Evolutionary conservation across 371 early-diverging fungal species (phyloP), one percentile per base, ranked within the genome.

Genomic region (Rhizopus delemar): DNA sequence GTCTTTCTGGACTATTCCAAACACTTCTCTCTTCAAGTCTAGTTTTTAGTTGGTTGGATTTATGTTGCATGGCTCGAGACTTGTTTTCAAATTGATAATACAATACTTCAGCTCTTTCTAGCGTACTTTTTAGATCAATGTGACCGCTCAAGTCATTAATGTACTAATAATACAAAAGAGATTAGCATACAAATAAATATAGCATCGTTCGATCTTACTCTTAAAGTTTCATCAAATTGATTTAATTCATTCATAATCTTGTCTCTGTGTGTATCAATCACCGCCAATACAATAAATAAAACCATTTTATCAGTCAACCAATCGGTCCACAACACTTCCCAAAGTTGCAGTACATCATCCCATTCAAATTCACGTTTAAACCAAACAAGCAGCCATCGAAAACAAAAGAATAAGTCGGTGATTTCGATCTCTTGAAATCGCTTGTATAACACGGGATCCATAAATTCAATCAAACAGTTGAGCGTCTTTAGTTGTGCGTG

Each of bases 311-410:
- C 82, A 8, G 91, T 86, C 48, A 92, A 70, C 63, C 92, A 82
- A 59, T 94, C 89, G 2, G 93, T 86, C 93, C 96, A 97, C 13
- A 93, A 71, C 9, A 89, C 81, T 71, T 96, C 97, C 98, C 96
- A 96, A 32, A 96, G 60, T 38, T 80, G 65, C 71, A 88, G 82
- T 22, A 90, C 83, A 57, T 95, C 89, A 12, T 89, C 86, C 83
- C 93, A 95, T 53, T 85, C 81, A 63, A 96, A 94, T 73, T 97
- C 98, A 36, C 98, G 85, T 70, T 97, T 97, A 74, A 93, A 97
- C 84, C 91, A 89, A n/a, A 97, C 89, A 48, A 97, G 68, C 15
- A 97, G 70, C 96, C 96, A 97, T 4, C 98, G 89, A 78, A 94
- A 97, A 68, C 96, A 94, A 71, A 88, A 92, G 68, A 96, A 96